phyloP scores from a whole-genome alignment of 2,329 filamentous ascomycete genomes.

The Aspergillus hiratsukae region DNA sequence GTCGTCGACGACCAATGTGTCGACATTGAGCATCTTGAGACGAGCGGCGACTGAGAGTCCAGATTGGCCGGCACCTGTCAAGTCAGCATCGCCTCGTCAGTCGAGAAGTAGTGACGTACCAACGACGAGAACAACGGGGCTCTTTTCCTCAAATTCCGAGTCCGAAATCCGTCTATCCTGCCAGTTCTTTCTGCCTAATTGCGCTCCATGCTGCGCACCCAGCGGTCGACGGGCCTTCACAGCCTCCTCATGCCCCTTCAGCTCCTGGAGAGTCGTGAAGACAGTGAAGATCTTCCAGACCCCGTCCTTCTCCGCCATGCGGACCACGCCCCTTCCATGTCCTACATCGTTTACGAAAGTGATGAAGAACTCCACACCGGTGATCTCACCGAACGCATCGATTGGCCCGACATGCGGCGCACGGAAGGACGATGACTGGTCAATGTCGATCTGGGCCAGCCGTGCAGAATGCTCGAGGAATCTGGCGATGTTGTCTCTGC shows the following conservation, averaged over 20 bases:
- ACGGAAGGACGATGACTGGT: conserved; percentile 43
- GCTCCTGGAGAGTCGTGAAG: conserved; percentile 54
- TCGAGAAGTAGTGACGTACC: conserved; percentile 37
- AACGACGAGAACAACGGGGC: conserved; percentile 59
- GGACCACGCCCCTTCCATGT: conserved; percentile 52
- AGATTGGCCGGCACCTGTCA: conserved; percentile 53
- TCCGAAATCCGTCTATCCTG: conserved; percentile 50
- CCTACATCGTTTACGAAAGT: conserved; percentile 52
- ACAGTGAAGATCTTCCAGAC: conserved; percentile 62
- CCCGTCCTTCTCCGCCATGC: conserved; percentile 42
- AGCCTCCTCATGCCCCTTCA: conserved; percentile 53
- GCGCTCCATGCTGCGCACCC: conserved; percentile 55
- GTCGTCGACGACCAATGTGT: conserved; percentile 55
- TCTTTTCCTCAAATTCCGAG: conserved; percentile 46
- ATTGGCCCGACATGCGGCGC: conserved; percentile 45
- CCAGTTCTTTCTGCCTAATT: conserved; percentile 56
- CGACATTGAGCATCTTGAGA: conserved; percentile 55
- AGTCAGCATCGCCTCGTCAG: not conserved
- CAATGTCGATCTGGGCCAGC: conserved; percentile 44
- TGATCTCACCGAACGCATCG: conserved; percentile 47
- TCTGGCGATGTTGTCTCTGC: conserved; percentile 36
- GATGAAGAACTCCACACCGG: conserved; percentile 56
- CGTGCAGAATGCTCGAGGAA: conserved; percentile 37
- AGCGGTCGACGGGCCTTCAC: conserved; percentile 46
- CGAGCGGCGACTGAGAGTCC: conserved; percentile 56